Evolutionary conservation across 2,329 filamentous ascomycete genomes (phyloP).

Genomic region (Trichoderma asperellum): DNA sequence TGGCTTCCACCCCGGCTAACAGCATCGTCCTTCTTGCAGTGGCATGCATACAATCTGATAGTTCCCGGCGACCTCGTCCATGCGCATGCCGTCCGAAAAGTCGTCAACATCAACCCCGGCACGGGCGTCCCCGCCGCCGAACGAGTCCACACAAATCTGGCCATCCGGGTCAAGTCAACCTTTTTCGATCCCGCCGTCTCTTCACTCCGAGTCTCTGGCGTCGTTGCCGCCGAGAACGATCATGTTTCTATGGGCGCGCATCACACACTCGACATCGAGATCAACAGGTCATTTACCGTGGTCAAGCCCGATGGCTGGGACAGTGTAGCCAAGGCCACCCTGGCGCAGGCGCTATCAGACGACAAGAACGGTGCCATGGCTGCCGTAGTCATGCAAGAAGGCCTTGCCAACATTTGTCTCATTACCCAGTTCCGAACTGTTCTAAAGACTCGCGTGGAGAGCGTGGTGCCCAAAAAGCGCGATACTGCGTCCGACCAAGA

Average conservation of each 20-base stretch:
- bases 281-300: conserved; percentile 84
- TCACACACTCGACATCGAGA: conserved; percentile 76
- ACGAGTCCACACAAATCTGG: conserved; percentile 61
- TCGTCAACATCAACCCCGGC: conserved; percentile 54
- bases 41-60: conserved; percentile 66
- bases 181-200: conserved; percentile 62
- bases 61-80: conserved; percentile 56
- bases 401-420: conserved; percentile 78
- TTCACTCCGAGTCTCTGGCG: conserved; percentile 60
- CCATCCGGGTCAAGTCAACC: conserved; percentile 59
- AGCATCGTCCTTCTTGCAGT: conserved; percentile 41
- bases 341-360: conserved; percentile 78
- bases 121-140: conserved; percentile 54
- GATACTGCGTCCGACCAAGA: conserved; percentile 66
- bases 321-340: conserved; percentile 76
- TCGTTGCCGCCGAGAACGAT: conserved; percentile 57
- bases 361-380: conserved; percentile 81
- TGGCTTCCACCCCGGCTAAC: neutral
- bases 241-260: conserved; percentile 59
- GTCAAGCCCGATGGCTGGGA: conserved; percentile 89
- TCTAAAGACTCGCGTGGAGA: conserved; percentile 65
- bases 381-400: conserved; percentile 93
- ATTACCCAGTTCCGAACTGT: conserved; percentile 81
- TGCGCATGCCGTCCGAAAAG: conserved; percentile 61
- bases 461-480: conserved; percentile 68